These are phyloP conservation scores for Exophiala oligosperma DNA, from an alignment of 2,329 filamentous ascomycete genomes.

Conservation along the genomic window DNA sequence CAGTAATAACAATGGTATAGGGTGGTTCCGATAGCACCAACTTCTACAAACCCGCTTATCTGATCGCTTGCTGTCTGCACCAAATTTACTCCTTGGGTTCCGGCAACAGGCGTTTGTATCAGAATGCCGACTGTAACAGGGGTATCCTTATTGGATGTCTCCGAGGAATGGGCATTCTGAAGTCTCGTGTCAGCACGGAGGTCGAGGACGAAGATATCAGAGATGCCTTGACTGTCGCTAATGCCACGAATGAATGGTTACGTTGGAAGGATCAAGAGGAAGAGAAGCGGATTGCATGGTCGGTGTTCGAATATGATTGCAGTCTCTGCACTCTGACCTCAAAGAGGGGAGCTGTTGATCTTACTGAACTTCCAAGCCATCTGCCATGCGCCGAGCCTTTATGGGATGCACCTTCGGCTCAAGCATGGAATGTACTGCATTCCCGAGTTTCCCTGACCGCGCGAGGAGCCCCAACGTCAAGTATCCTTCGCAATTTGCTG, in stretches of 20 bases:
- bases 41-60: conserved; percentile 17
- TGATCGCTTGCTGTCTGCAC: conserved; percentile 16
- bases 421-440: conserved; percentile 20
- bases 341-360: conserved; percentile 19
- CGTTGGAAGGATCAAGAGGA: conserved; percentile 22
- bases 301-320: conserved; percentile 24
- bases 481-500: conserved; percentile 18
- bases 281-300: conserved; percentile 22
- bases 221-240: conserved; percentile 3
- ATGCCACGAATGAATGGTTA: conserved; percentile 12
- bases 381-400: conserved; percentile 21
- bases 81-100: conserved; percentile 23
- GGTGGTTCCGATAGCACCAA: conserved; percentile 20
- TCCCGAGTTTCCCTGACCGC: conserved; percentile 12
- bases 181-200: conserved; percentile 20
- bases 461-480: conserved; percentile 16
- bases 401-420: conserved; percentile 18
- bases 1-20: not conserved
- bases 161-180: conserved; percentile 21
- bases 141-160: conserved; percentile 23
- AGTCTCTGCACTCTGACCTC: conserved; percentile 22
- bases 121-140: conserved; percentile 21
- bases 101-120: conserved; percentile 20
- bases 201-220: conserved; percentile 15
- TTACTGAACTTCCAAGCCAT: conserved; percentile 20